phyloP scores from a whole-genome alignment of 2,329 filamentous ascomycete genomes.

The Fusarium heterosporum region DNA sequence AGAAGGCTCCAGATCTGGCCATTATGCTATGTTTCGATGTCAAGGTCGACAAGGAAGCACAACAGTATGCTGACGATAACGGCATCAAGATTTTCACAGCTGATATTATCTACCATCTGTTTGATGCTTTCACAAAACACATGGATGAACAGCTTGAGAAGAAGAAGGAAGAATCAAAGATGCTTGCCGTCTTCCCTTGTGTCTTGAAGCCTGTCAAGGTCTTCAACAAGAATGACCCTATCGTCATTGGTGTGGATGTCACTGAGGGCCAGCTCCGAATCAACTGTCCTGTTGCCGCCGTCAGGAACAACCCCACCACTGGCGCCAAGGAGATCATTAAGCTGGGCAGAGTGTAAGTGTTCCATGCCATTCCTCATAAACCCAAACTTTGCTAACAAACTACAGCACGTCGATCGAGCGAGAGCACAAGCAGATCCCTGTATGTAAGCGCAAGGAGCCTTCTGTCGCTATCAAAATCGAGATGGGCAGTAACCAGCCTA shows the following conservation, averaged over 20 bases:
- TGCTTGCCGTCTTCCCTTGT: slow-evolving; percentile 96
- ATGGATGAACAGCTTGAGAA: slow-evolving; percentile 88
- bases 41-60: slow-evolving; percentile 97
- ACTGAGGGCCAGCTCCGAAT: slow-evolving; percentile 87
- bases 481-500: slow-evolving; percentile 88
- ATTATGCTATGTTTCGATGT: slow-evolving; percentile 99
- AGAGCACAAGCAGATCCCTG: slow-evolving; percentile 92
- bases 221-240: slow-evolving; percentile 98
- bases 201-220: slow-evolving; percentile 89
- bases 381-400: slow-evolving; percentile 50
- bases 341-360: slow-evolving; percentile 90
- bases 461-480: slow-evolving; percentile 98
- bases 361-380: neutral
- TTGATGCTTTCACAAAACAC: slow-evolving; percentile 95
- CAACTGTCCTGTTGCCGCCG: slow-evolving; percentile 88
- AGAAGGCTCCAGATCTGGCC: slow-evolving; percentile 94
- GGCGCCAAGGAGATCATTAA: slow-evolving; percentile 85
- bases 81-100: slow-evolving; percentile 98
- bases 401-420: slow-evolving; percentile 92
- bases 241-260: slow-evolving; percentile 95
- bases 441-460: slow-evolving; percentile 97
- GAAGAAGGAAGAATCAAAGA: slow-evolving; percentile 96
- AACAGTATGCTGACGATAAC: slow-evolving; percentile 89
- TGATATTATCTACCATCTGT: slow-evolving; percentile 98
- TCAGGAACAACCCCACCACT: slow-evolving; percentile 84